Percentiles rank a stretch among this genome's conserved stretches.
Conservation (phyloP, 2,329 filamentous ascomycete genomes). For the Cercospora nicotianae region DNA sequence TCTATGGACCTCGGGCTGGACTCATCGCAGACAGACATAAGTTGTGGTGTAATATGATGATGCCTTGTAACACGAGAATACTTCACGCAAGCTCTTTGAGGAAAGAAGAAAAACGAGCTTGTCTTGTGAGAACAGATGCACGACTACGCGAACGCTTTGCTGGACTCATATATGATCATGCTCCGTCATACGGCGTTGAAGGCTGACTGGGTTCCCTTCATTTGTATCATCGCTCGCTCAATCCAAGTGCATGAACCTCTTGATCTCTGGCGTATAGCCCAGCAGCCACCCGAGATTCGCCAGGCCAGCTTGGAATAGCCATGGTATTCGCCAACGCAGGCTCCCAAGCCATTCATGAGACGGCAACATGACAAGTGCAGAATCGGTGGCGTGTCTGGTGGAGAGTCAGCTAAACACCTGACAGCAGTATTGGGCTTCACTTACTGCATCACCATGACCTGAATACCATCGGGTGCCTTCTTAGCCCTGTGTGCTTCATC, state of each 20-base stretch:
- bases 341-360: neutral
- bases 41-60: too few species aligned
- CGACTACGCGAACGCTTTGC: neutral
- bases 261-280: slow-evolving; percentile 11
- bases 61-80: too few species aligned
- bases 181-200: neutral
- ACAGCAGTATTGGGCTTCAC: neutral
- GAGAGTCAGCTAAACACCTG: neutral
- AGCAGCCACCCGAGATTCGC: neutral
- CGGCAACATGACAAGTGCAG: slow-evolving; percentile 7
- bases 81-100: too few species aligned
- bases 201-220: too few species aligned
- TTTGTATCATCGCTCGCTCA: neutral
- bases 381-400: slow-evolving; percentile 9
- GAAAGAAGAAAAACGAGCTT: too few species aligned
- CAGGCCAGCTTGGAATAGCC: neutral
- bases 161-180: neutral
- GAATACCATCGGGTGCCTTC: slow-evolving; percentile 1
- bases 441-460: slow-evolving; percentile 10
- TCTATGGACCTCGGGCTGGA: neutral
- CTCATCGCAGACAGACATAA: neutral
- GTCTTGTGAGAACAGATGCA: neutral
- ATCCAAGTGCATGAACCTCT: slow-evolving; percentile 1
- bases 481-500: slow-evolving; percentile 9
- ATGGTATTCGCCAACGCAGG: slow-evolving; percentile 3